A percentile compares a stretch with the other conserved stretches of the same genome.
phyloP scores from a whole-genome alignment of 192 early-diverging fungal species.

The Podila epigama region DNA sequence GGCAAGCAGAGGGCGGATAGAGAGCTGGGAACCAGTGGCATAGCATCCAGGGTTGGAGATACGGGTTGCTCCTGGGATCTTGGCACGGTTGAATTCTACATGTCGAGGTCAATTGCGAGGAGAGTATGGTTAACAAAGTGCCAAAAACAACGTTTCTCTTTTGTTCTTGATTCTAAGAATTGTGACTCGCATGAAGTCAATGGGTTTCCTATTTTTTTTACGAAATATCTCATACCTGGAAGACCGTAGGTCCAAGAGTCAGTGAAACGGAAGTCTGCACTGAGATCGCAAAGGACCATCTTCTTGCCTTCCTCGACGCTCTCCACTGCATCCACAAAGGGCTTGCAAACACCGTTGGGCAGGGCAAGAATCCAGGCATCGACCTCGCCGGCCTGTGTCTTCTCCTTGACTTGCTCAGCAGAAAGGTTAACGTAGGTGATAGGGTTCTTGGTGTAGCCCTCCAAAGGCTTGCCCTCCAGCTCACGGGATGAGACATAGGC shows the following conservation, averaged over 20 bases:
- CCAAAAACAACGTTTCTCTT: too few species aligned
- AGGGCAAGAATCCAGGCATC: constrained; percentile 97
- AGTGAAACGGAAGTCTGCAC: constrained; percentile 94
- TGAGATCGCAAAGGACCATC: constrained; percentile 85
- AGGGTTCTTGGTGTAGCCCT: constrained; percentile 72
- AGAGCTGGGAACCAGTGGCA: constrained; percentile 95
- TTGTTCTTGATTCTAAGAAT: too few species aligned
- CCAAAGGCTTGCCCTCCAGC: constrained; percentile 85
- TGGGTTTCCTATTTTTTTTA: not conserved
- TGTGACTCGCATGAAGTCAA: not conserved
- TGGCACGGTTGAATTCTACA: constrained; percentile 76
- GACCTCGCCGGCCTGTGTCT: constrained; percentile 70
- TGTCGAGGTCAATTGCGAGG: not conserved
- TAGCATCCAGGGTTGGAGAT: constrained; percentile 99
- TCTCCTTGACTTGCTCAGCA: constrained; percentile 68
- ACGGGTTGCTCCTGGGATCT: constrained; percentile 66
- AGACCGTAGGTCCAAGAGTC: constrained; percentile 89
- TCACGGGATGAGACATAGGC: constrained; percentile 94
- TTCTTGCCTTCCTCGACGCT: constrained; percentile 58
- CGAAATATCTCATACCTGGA: constrained; percentile 50
- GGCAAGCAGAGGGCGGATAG: constrained; percentile 83
- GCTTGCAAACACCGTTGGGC: constrained; percentile 93
- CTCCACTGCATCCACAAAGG: constrained; percentile 88
- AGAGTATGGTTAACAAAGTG: too few species aligned
- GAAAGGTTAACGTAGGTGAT: constrained; percentile 85